Base-by-base conservation (phyloP, 2,329 filamentous ascomycete species). In the Gliomastix tumulicola region DNA sequence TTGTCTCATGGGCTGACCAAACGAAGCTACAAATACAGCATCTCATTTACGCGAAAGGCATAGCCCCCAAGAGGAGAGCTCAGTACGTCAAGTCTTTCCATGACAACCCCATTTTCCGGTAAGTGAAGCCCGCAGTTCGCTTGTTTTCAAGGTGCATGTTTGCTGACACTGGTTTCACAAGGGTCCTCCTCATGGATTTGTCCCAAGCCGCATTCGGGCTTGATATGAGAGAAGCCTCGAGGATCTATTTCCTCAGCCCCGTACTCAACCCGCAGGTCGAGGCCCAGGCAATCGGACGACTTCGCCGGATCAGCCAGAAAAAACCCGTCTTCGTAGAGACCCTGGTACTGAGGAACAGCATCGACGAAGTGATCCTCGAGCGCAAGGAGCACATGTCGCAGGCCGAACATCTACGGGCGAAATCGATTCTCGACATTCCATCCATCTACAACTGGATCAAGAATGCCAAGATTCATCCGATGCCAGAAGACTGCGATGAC, bases 151-250 rank as follows among this genome's bases (percentile, higher is more conserved):
- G n/a, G n/a, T n/a, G n/a, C n/a, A n/a, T n/a, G n/a, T 32, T 7
- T 23, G 17, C 35, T 43, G 16, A 49, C 34, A 25, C n/a, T 6
- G 31, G 11, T 21, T 7, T 39, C 13, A 21, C 17, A 31, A 66
- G 86, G 6, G 87, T 96, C 0, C 65, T 96, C 3, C 69, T 96
- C 2, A 95, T 96, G 83, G 88, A 95, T 51, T 75, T 96, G n/a
- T 78, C 77, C 2, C 87, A 92, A 53, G 89, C 89, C 21, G 87
- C 89, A 0, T 87, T 89, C 42, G 90, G 90, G 0, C 69, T 97
- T 0, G 89, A 96, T 53, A 79, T 96, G 56, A 81, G 80, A 35
- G 79, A 77, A 10, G 89, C 89, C 2, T 92, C 84, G 5, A 70
- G 90, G 3, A 82, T 97, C 9, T 94, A 88, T 59, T 96, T 97